Evolutionary conservation across 1,139 yeast species (phyloP).

Genomic region (Scheffersomyces stambukii): DNA sequence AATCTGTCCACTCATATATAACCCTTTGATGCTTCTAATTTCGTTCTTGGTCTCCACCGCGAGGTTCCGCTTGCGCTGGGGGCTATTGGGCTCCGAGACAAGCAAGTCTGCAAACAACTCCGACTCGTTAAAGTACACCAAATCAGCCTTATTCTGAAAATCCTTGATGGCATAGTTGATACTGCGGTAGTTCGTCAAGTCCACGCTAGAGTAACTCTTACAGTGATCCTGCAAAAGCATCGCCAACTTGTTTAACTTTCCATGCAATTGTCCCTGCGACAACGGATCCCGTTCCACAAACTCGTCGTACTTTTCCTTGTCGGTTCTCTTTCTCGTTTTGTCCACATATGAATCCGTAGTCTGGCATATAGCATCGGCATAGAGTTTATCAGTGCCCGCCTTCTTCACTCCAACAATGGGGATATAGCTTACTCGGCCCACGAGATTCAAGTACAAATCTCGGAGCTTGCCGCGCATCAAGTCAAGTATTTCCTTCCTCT

Average conservation of each 20-base stretch:
- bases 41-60: conserved; percentile 36
- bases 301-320: conserved; percentile 25
- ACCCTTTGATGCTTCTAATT: conserved; percentile 41
- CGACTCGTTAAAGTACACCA: conserved; percentile 23
- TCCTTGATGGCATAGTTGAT: conserved; percentile 29
- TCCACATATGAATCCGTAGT: conserved; percentile 24
- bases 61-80: conserved; percentile 23
- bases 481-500: conserved; percentile 35
- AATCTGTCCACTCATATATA: conserved; percentile 40
- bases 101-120: conserved; percentile 8
- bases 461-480: conserved; percentile 29
- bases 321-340: conserved; percentile 11
- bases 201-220: conserved; percentile 23
- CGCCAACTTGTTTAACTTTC: conserved; percentile 22
- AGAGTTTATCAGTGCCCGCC: conserved; percentile 25
- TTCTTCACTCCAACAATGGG: conserved; percentile 39
- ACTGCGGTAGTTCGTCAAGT: conserved; percentile 32
- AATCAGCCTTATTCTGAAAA: conserved; percentile 35
- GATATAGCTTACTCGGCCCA: conserved; percentile 34
- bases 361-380: conserved; percentile 38
- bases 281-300: too few species aligned
- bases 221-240: conserved; percentile 22
- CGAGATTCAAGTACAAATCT: conserved; percentile 32
- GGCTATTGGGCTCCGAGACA: conserved; percentile 1
- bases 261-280: conserved; percentile 20